Evolutionary conservation across 2,329 filamentous ascomycete species (phyloP), one percentile per base, ranked within the genome.

Genomic region (Calonectria hawksworthii): DNA sequence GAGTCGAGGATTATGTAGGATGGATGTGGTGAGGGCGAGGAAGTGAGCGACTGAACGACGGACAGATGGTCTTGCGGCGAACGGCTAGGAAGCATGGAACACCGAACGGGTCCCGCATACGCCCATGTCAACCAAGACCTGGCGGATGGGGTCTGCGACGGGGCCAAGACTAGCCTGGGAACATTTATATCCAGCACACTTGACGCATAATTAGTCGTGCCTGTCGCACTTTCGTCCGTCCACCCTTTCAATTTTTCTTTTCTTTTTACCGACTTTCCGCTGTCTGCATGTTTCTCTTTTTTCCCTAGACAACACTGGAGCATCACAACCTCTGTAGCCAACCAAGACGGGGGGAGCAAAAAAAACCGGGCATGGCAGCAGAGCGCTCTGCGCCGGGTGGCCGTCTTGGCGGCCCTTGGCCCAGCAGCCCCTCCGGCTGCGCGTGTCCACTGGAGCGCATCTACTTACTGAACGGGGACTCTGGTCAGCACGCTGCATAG

Each of bases 401-500:
- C 56, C 34, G 41, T 26, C 61, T 47, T 65, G 41, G 61, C 61
- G 26, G 28, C 28, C 61, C 41, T 65, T 34, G 36, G 23, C 41
- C 54, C 54, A 36, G 51, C 30, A 16, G 52, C 56, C 54, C 30
- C 30, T 59, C 56, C 34, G 21, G n/a, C 41, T n/a, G 44, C n/a
- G 52, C 41, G 26, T 68, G 34, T 36, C 44, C 56, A 70, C 68
- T 70, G 59, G 56, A 65, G 41, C 59, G 47, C 68, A 65, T 71
- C 38, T 47, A 23, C 18, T 23, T 47, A 23, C 44, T 47, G 21
- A 23, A 47, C n/a, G 44, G 44, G 44, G 44, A 30, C 18, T 41
- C 56, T 59, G 26, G 68, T 66, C 59, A 71, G 68, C 59, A 56
- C 59, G 14, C 14, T 56, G 68, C 68, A 71, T 71, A 71, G 68